A percentile compares a stretch with the other conserved stretches of the same genome.
These are phyloP conservation scores for Amylocystis lapponica DNA, from an alignment of 768 basidiomycete species.

Conservation along the genomic window DNA sequence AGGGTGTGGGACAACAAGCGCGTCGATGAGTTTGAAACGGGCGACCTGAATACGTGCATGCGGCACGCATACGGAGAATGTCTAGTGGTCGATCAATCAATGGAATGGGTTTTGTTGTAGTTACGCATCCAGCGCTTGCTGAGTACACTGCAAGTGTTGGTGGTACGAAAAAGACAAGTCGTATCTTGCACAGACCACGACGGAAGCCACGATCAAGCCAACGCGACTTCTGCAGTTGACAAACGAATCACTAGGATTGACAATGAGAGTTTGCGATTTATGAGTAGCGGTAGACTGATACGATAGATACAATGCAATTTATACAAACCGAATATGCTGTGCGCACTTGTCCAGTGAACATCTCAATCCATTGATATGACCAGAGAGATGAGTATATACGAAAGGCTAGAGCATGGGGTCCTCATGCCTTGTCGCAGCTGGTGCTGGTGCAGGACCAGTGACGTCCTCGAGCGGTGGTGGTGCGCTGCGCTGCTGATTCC, in stretches of 20 bases:
- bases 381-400: constrained; percentile 4
- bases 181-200: too few species aligned
- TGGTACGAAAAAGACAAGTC: too few species aligned
- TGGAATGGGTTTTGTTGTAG: too few species aligned
- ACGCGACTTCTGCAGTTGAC: too few species aligned
- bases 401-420: constrained; percentile 17
- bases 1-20: too few species aligned
- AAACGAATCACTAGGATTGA: too few species aligned
- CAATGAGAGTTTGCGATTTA: neutral
- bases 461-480: constrained; percentile 53
- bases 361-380: constrained; percentile 12
- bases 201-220: neutral
- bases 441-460: constrained; percentile 37
- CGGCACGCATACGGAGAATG: too few species aligned
- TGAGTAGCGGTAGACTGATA: constrained; percentile 12
- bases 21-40: too few species aligned
- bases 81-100: too few species aligned
- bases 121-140: too few species aligned
- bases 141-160: too few species aligned
- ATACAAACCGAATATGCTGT: constrained; percentile 12
- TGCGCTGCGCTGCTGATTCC: constrained; percentile 51
- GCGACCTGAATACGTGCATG: too few species aligned
- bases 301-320: constrained; percentile 15
- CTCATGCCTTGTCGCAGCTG: constrained; percentile 40
- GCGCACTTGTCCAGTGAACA: constrained; percentile 12